These are phyloP conservation scores for Kurtzmaniella cleridarum DNA, from an alignment of 805 yeast species.

Conservation along the genomic window DNA sequence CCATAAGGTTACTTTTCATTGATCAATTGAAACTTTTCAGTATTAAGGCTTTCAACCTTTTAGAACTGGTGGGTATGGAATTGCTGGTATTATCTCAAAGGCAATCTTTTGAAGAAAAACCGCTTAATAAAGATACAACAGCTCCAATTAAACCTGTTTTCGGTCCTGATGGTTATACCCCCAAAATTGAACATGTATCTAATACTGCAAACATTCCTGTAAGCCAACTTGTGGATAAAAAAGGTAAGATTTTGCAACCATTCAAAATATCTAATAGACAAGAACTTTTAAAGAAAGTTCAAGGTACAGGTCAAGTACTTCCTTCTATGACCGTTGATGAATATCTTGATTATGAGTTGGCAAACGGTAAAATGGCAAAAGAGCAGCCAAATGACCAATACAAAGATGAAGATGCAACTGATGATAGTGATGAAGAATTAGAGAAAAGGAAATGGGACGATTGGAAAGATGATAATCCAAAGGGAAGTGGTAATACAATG, in stretches of 20 bases:
- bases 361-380: slow-evolving; percentile 72
- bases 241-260: slow-evolving; percentile 79
- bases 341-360: slow-evolving; percentile 76
- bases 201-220: slow-evolving; percentile 28
- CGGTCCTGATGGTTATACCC: slow-evolving; percentile 45
- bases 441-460: slow-evolving; percentile 90
- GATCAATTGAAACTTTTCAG: slow-evolving; percentile 51
- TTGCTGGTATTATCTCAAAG: slow-evolving; percentile 51
- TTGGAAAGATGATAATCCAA: slow-evolving; percentile 77
- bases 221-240: slow-evolving; percentile 42
- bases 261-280: slow-evolving; percentile 62
- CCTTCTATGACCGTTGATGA: slow-evolving; percentile 97
- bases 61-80: slow-evolving; percentile 64
- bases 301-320: slow-evolving; percentile 85
- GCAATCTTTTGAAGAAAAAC: slow-evolving; percentile 13
- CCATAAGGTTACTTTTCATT: slow-evolving; percentile 47
- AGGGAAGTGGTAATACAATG: slow-evolving; percentile 85
- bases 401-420: slow-evolving; percentile 34
- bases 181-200: slow-evolving; percentile 50
- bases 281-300: slow-evolving; percentile 58
- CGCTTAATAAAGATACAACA: slow-evolving; percentile 6
- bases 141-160: slow-evolving; percentile 2
- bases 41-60: slow-evolving; percentile 46
- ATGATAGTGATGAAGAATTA: slow-evolving; percentile 60
- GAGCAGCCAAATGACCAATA: slow-evolving; percentile 36